Base-by-base conservation (phyloP, 164 flowering plant genomes). In the Brasenia schreberi region DNA sequence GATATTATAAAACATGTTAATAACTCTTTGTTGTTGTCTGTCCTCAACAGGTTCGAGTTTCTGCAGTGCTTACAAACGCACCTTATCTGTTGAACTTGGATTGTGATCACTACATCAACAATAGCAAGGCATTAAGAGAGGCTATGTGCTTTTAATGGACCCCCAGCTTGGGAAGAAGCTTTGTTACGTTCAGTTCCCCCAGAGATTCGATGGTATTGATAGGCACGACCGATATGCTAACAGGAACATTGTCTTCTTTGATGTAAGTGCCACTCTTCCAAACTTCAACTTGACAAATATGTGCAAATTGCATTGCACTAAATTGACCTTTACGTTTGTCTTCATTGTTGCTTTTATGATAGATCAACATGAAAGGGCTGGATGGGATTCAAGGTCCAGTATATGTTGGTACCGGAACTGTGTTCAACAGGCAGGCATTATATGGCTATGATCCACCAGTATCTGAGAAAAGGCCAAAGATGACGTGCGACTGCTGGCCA, bases 341-440 rank as follows among this genome's bases (percentile, higher is more conserved):
- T 12, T 53, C 59, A 53, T 53, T 9, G 17, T 53, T 53, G 9
- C 9, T 53, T 53, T 12, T 12, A 9, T 5, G 14, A 66, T 64
- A 93, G 98, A 90, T 92, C 33, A 90, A 92, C 80, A 85, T 92
- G 83, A 81, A 95, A 78, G 97, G 97, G 65, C 80, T 93, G 70
- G 97, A 90, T 78, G 98, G 98, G 16, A 82, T 93, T 77, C 98
- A 92, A 80, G 97, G 97, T 6, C 98, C 98, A n/a, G 93, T 90
- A 45, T 93, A 93, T 76, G 97, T 93, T 76, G 98, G 98, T 43
- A 93, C 98, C 39, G 97, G 98, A 65, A 90, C 97, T 71, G 96
- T 90, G 69, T 93, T 93, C 79, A 88, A 89, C 65, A 88, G 98
- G 71, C 84, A 90, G 44, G 98, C 98, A 45, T 74, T 93, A 43